phyloP scores from a whole-genome alignment of 345 rosid species.

The Lepidium africanum region DNA sequence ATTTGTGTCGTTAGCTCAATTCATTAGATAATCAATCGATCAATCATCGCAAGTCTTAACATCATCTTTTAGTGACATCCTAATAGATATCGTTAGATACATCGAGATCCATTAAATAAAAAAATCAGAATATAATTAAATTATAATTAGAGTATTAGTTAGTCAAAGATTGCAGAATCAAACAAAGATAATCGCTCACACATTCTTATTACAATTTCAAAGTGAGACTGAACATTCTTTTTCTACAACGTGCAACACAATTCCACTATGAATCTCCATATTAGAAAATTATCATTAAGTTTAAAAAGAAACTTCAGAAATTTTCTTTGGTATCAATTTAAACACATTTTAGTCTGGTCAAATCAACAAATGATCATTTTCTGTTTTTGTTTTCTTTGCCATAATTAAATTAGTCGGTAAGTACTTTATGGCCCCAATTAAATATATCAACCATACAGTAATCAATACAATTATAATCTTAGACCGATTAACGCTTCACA shows the following conservation, averaged over 20 bases:
- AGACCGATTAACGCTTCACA: not conserved
- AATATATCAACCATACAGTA: not conserved
- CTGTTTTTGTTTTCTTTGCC: not conserved
- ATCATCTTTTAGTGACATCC: constrained; percentile 15
- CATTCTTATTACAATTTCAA: not conserved
- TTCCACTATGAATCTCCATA: not conserved
- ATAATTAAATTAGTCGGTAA: not conserved
- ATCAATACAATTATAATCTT: not conserved
- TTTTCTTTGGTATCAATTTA: not conserved
- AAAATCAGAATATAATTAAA: not conserved
- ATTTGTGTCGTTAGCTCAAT: too few species aligned
- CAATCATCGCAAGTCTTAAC: too few species aligned
- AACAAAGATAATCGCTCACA: constrained; percentile 5
- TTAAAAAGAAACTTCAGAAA: not conserved
- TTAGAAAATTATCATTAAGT: not conserved
- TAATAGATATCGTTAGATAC: constrained; percentile 14
- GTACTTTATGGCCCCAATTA: not conserved
- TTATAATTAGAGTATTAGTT: not conserved
- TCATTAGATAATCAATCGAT: too few species aligned
- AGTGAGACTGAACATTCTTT: not conserved
- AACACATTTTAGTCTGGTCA: not conserved
- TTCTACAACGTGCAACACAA: constrained; percentile 14
- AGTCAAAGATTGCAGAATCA: constrained; percentile 29
- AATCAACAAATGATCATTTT: not conserved
- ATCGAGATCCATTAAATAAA: not conserved